A percentile compares a stretch with the other conserved stretches of the same genome.
Conservation (phyloP, 305 asterid genomes). For the Coffea humblotiana region DNA sequence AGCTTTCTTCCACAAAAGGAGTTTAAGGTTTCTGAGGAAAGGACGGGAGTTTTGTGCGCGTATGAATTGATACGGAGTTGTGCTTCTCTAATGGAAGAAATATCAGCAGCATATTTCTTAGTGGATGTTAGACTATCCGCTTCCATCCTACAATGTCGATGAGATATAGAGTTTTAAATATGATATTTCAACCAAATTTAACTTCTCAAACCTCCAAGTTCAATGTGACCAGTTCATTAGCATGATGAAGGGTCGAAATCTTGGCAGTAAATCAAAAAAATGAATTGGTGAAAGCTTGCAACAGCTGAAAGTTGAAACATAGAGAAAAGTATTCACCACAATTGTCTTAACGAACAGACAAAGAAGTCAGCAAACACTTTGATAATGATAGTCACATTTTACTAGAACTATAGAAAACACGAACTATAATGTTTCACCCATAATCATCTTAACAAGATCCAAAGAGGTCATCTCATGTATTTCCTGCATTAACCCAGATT, state of each 20-base stretch:
- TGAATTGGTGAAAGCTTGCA: background rate
- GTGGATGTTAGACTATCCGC: slow-evolving; percentile 30
- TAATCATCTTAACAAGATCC: background rate
- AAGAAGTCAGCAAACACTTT: background rate
- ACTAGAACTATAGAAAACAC: background rate
- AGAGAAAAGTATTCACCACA: background rate
- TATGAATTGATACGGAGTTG: slow-evolving; percentile 54
- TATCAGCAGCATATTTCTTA: slow-evolving; percentile 71
- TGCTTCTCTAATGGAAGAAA: slow-evolving; percentile 69
- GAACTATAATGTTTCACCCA: no score
- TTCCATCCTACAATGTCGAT: slow-evolving; percentile 47
- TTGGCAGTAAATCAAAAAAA: background rate
- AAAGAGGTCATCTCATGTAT: background rate
- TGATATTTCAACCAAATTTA: background rate
- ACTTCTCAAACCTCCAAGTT: background rate
- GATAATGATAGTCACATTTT: background rate
- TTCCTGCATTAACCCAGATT: background rate
- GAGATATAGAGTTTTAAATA: background rate
- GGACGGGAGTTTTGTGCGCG: slow-evolving; percentile 67
- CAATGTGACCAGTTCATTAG: background rate
- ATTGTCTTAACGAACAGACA: background rate
- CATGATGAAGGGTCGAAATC: background rate
- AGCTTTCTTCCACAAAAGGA: slow-evolving; percentile 67
- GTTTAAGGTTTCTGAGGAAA: slow-evolving; percentile 61
- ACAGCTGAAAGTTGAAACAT: background rate